These are phyloP conservation scores for Prunus yedoensis DNA, from an alignment of 331 rosid species.

Conservation along the genomic window DNA sequence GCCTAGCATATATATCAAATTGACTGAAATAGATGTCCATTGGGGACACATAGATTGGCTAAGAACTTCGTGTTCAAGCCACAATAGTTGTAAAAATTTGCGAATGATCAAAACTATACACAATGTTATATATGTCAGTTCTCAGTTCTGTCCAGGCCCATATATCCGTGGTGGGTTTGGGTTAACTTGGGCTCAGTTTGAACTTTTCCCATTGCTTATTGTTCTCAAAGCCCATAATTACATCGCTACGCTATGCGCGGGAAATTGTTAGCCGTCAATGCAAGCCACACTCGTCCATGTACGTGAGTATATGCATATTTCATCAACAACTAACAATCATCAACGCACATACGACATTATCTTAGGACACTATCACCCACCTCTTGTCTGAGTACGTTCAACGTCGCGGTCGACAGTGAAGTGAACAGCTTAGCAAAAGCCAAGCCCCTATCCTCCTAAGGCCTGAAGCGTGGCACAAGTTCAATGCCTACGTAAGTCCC, in stretches of 20 bases:
- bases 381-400: no score
- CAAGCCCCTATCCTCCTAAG: not conserved
- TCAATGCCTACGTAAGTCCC: not conserved
- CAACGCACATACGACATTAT: no score
- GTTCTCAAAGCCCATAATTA: not conserved
- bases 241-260: no score
- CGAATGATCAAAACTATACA: not conserved
- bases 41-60: constrained; percentile 2
- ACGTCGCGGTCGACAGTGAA: no score
- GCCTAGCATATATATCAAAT: not conserved
- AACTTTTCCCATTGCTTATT: not conserved
- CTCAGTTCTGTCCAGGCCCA: not conserved
- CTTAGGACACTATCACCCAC: no score
- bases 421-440: no score
- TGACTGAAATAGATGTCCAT: not conserved
- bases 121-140: not conserved
- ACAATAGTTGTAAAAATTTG: not conserved
- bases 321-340: no score
- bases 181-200: constrained; percentile 1
- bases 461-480: not conserved
- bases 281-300: no score
- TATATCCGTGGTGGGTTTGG: not conserved
- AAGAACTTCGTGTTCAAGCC: not conserved
- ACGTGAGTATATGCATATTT: no score
- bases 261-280: no score